These are phyloP conservation scores for Phytophthora ramorum DNA, from an alignment of 352 stramenopile species.

Conservation along the genomic window DNA sequence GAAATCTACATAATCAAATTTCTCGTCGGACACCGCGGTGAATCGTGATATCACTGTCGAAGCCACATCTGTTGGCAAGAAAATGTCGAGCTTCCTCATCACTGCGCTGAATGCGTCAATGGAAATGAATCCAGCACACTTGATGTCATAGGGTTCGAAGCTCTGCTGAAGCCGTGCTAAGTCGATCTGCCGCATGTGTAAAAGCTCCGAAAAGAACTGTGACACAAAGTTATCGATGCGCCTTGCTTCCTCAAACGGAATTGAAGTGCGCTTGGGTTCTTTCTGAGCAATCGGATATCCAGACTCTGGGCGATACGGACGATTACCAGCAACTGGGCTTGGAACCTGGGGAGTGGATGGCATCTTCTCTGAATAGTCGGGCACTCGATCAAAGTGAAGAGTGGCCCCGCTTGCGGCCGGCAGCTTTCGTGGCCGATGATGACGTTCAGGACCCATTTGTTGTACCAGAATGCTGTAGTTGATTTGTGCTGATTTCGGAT, in stretches of 20 bases:
- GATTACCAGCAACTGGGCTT: slow-evolving; percentile 23
- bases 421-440: slow-evolving; percentile 34
- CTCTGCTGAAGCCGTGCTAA: slow-evolving; percentile 36
- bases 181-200: slow-evolving; percentile 48
- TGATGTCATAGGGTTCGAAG: slow-evolving; percentile 70
- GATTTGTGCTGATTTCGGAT: slow-evolving; percentile 46
- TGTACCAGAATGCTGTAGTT: slow-evolving; percentile 60
- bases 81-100: slow-evolving; percentile 71
- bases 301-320: slow-evolving; percentile 13
- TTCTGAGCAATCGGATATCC: slow-evolving; percentile 1
- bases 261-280: slow-evolving; percentile 1
- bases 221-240: slow-evolving; percentile 50
- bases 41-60: slow-evolving; percentile 60
- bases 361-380: slow-evolving; percentile 21
- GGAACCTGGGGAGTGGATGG: slow-evolving; percentile 8
- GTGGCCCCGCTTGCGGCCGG: slow-evolving; percentile 14
- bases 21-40: slow-evolving; percentile 46
- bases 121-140: slow-evolving; percentile 65
- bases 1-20: slow-evolving; percentile 82
- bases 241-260: slow-evolving; percentile 53
- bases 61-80: slow-evolving; percentile 47
- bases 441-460: slow-evolving; percentile 45
- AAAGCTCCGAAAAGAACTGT: slow-evolving; percentile 59
- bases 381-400: slow-evolving; percentile 19
- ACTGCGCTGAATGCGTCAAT: slow-evolving; percentile 67